Conservation (phyloP, 2,329 filamentous ascomycete genomes). For the Scedosporium apiospermum region DNA sequence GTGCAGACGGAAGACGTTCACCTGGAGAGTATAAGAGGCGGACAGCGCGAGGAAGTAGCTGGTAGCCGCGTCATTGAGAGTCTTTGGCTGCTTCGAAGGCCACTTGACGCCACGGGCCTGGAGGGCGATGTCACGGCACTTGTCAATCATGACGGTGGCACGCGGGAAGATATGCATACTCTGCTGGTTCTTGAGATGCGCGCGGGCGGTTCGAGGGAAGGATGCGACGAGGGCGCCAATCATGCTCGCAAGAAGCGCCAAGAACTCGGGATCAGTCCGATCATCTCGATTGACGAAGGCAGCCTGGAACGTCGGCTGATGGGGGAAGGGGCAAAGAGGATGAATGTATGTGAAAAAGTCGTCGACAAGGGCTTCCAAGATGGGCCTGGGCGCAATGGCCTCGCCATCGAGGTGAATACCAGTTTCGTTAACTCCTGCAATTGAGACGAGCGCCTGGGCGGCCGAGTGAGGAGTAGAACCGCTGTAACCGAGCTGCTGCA, state of each 20-base stretch:
- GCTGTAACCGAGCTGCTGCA: conserved; percentile 19
- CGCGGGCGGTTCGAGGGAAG: conserved; percentile 61
- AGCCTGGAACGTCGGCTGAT: conserved; percentile 66
- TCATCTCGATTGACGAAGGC: conserved; percentile 60
- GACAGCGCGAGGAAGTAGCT: conserved; percentile 67
- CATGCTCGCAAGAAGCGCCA: conserved; percentile 67
- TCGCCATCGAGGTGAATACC: conserved; percentile 49
- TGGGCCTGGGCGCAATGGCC: conserved; percentile 59
- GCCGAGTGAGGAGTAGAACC: conserved; percentile 36
- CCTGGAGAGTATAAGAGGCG: conserved; percentile 58
- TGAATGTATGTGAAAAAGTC: conserved; percentile 81
- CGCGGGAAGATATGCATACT: conserved; percentile 57
- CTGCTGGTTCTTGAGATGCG: conserved; percentile 59
- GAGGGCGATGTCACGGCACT: conserved; percentile 61
- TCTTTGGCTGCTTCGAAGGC: conserved; percentile 35
- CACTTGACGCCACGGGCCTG: conserved; percentile 52
- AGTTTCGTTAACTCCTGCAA: conserved; percentile 22
- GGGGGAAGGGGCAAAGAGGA: conserved; percentile 66
- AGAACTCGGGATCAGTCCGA: conserved; percentile 54
- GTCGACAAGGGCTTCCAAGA: conserved; percentile 61
- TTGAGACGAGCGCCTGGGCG: conserved; percentile 39
- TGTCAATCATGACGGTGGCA: conserved; percentile 59
- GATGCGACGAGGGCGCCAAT: conserved; percentile 64
- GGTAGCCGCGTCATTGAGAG: conserved; percentile 51
- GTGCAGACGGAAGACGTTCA: conserved; percentile 58